Evolutionary conservation across 2,329 filamentous ascomycete species (phyloP).

Genomic region (Cercospora sp.): DNA sequence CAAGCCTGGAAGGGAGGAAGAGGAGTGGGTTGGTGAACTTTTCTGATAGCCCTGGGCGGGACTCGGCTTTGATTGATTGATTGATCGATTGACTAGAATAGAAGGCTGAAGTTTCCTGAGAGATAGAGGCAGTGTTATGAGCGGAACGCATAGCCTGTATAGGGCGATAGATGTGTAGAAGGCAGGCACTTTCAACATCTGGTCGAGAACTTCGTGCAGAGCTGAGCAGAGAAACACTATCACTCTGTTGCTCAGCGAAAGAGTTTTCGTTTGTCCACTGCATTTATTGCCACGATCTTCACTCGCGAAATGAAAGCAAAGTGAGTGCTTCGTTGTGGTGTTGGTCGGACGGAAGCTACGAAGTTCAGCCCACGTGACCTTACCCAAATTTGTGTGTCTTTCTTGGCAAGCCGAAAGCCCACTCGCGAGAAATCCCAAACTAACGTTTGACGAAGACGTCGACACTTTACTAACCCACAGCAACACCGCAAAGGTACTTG

Average conservation of each 20-base stretch:
- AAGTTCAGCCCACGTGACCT: not conserved
- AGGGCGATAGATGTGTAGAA: too few species aligned
- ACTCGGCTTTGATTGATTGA: constrained; percentile 6
- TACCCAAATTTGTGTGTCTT: not conserved
- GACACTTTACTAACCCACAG: constrained; percentile 11
- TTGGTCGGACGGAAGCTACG: not conserved
- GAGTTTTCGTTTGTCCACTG: too few species aligned
- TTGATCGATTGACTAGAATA: too few species aligned
- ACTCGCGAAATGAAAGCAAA: too few species aligned
- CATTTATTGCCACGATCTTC: too few species aligned
- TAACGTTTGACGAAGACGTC: constrained; percentile 10
- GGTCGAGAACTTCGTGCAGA: too few species aligned
- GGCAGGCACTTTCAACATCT: too few species aligned
- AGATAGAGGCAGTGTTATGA: not conserved
- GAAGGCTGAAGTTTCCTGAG: too few species aligned
- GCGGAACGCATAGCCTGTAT: too few species aligned
- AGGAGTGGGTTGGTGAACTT: not conserved
- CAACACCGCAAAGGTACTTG: constrained; percentile 13
- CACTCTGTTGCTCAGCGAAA: too few species aligned
- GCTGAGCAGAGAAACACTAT: too few species aligned
- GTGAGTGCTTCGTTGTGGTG: not conserved
- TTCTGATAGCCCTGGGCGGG: not conserved
- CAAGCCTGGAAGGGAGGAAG: constrained; percentile 9
- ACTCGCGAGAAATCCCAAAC: constrained; percentile 6
- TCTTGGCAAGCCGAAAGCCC: constrained; percentile 4